Conservation (phyloP, 257 asterid genomes). For the Anisodus acutangulus region DNA sequence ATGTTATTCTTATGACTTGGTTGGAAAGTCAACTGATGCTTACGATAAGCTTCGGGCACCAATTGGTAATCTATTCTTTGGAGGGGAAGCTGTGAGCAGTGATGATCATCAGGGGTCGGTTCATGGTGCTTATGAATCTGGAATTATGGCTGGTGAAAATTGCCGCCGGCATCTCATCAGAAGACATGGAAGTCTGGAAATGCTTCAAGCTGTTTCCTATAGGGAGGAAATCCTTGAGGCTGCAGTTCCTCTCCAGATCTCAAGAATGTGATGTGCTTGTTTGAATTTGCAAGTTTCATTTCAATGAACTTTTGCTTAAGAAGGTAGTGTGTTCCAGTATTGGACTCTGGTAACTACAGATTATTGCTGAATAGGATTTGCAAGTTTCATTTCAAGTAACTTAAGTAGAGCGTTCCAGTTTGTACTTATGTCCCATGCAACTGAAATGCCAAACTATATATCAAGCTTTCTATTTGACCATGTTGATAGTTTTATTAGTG, state of each 20-base stretch:
- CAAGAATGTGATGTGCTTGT: slow-evolving; percentile 56
- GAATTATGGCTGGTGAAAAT: slow-evolving; percentile 82
- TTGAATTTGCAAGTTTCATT: slow-evolving; percentile 5
- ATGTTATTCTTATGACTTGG: slow-evolving; percentile 88
- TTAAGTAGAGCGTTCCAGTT: not conserved
- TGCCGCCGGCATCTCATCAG: slow-evolving; percentile 69
- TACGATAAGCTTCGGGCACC: slow-evolving; percentile 88
- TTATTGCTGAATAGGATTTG: not conserved
- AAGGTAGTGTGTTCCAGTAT: not conserved
- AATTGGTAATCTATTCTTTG: slow-evolving; percentile 87
- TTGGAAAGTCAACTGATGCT: slow-evolving; percentile 83
- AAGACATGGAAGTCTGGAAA: slow-evolving; percentile 63
- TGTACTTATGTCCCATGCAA: not conserved
- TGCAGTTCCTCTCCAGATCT: slow-evolving; percentile 81
- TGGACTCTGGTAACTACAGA: not conserved
- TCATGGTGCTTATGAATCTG: slow-evolving; percentile 98
- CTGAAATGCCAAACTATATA: not conserved
- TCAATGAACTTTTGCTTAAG: not conserved
- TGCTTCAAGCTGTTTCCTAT: slow-evolving; percentile 60
- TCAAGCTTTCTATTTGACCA: not conserved
- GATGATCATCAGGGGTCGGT: slow-evolving; percentile 96
- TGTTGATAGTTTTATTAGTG: not conserved
- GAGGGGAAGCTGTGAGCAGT: slow-evolving; percentile 91
- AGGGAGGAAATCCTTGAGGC: slow-evolving; percentile 71
- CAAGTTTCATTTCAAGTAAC: not conserved